Percentiles rank a stretch among this genome's conserved stretches.
Conservation (phyloP, 352 stramenopile genomes). For the Pythium periplocum region DNA sequence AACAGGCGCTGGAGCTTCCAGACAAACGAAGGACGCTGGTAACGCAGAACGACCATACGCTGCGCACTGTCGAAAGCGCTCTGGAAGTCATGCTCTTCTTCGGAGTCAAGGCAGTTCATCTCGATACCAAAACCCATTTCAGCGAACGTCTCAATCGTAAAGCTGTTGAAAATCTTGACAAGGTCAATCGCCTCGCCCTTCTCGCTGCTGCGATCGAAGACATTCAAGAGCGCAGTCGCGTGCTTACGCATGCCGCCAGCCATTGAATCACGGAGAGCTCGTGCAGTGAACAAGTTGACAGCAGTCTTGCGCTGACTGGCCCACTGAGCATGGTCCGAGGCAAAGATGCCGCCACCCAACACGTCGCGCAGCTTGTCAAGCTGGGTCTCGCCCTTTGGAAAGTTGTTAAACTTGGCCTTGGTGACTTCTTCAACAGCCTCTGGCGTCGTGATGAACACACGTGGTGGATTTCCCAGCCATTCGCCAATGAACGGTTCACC, state of each 20-base stretch:
- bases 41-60: slow-evolving; percentile 19
- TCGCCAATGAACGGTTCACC: slow-evolving; percentile 39
- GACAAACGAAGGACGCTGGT: slow-evolving; percentile 29
- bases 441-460: slow-evolving; percentile 27
- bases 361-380: slow-evolving; percentile 21
- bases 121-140: slow-evolving; percentile 51
- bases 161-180: slow-evolving; percentile 31
- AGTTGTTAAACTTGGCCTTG: slow-evolving; percentile 48
- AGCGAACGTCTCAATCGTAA: slow-evolving; percentile 44
- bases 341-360: slow-evolving; percentile 65
- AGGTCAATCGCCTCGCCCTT: slow-evolving; percentile 24
- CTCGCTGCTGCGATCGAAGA: slow-evolving; percentile 15
- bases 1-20: slow-evolving; percentile 36
- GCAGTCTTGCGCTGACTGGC: slow-evolving; percentile 65
- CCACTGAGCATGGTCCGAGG: slow-evolving; percentile 48
- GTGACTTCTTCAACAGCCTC: slow-evolving; percentile 40
- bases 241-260: slow-evolving; percentile 24
- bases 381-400: slow-evolving; percentile 43
- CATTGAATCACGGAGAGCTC: slow-evolving; percentile 46
- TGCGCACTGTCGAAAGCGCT: slow-evolving; percentile 33
- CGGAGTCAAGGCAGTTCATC: slow-evolving; percentile 31
- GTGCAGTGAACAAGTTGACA: slow-evolving; percentile 81
- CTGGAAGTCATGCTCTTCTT: slow-evolving; percentile 45
- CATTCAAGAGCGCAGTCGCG: slow-evolving; percentile 17
- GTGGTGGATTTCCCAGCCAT: slow-evolving; percentile 25